Conservation (phyloP, 108 stramenopile species). For the Cylindrotheca fusiformis region DNA sequence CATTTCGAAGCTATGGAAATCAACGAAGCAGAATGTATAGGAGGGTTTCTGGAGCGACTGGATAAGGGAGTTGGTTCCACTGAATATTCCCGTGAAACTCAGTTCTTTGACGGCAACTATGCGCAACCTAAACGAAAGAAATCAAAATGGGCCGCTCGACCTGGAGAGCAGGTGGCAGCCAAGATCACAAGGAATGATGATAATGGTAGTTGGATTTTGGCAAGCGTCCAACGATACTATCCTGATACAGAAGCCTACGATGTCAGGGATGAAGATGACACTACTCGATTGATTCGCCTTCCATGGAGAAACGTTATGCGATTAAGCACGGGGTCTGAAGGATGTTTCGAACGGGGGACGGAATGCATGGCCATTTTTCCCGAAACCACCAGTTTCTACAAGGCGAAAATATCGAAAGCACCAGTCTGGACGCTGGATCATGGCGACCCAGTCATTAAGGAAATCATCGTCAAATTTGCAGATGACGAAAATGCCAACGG, state of each 20-base stretch:
- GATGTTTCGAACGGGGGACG: slow-evolving; percentile 81
- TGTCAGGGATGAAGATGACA: slow-evolving; percentile 95
- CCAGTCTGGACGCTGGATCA: slow-evolving; percentile 78
- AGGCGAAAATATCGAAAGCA: slow-evolving; percentile 81
- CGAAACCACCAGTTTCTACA: slow-evolving; percentile 95
- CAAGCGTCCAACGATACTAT: slow-evolving; percentile 84
- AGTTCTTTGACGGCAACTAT: slow-evolving; percentile 48
- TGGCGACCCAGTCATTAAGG: slow-evolving; percentile 67
- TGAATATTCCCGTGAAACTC: slow-evolving; percentile 71
- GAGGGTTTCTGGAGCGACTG: slow-evolving; percentile 77
- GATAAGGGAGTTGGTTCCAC: slow-evolving; percentile 49
- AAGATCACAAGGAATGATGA: slow-evolving; percentile 92
- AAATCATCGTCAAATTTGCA: slow-evolving; percentile 94
- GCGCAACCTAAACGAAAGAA: slow-evolving; percentile 64
- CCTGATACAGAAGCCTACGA: slow-evolving; percentile 90
- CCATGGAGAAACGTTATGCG: slow-evolving; percentile 93
- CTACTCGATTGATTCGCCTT: slow-evolving; percentile 86
- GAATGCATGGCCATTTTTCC: slow-evolving; percentile 98
- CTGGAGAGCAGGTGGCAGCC: slow-evolving; percentile 90
- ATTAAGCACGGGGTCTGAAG: slow-evolving; percentile 76
- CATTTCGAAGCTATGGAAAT: slow-evolving; percentile 85
- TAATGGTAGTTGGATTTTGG: slow-evolving; percentile 95
- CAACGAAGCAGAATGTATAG: slow-evolving; percentile 82
- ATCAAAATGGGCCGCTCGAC: slow-evolving; percentile 75
- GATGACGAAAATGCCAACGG: slow-evolving; percentile 94